A percentile compares a stretch with the other conserved stretches of the same genome.
phyloP scores from a whole-genome alignment of 2,329 filamentous ascomycete species.

The Aaosphaeria pasadenensis region DNA sequence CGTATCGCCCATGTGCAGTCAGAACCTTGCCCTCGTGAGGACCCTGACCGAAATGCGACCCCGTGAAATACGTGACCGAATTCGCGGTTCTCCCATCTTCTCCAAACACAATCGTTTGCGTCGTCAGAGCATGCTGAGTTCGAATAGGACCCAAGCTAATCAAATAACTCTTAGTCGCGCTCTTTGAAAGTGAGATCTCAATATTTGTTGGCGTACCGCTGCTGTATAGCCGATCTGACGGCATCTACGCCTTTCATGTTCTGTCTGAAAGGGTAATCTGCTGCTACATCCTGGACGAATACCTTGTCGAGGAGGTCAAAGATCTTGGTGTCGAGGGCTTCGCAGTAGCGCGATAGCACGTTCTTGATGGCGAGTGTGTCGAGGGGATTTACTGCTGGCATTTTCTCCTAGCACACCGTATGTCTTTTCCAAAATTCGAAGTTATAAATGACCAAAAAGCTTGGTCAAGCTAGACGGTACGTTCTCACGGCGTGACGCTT shows the following conservation, averaged over 20 bases:
- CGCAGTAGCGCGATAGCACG: conserved; percentile 41
- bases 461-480: too few species aligned
- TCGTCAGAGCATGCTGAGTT: conserved; percentile 44
- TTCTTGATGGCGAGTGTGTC: conserved; percentile 41
- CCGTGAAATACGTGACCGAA: conserved; percentile 42
- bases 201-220: conserved; percentile 20
- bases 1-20: conserved; percentile 42
- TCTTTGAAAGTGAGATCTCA: not conserved
- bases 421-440: too few species aligned
- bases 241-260: conserved; percentile 32
- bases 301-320: conserved; percentile 38
- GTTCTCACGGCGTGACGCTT: too few species aligned
- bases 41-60: conserved; percentile 42
- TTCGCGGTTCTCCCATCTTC: conserved; percentile 17
- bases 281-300: conserved; percentile 39
- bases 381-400: conserved; percentile 12
- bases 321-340: conserved; percentile 44
- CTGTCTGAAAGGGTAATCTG: conserved; percentile 39
- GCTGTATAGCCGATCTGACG: conserved; percentile 30
- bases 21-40: conserved; percentile 41
- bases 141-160: conserved; percentile 38
- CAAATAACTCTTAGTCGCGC: not conserved
- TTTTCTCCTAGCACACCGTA: too few species aligned
- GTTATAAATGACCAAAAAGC: too few species aligned
- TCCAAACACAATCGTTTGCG: conserved; percentile 37